Percentiles rank a stretch among this genome's conserved stretches.
Conservation (phyloP, 2,329 filamentous ascomycete species). For the Hirsutella thompsonii region DNA sequence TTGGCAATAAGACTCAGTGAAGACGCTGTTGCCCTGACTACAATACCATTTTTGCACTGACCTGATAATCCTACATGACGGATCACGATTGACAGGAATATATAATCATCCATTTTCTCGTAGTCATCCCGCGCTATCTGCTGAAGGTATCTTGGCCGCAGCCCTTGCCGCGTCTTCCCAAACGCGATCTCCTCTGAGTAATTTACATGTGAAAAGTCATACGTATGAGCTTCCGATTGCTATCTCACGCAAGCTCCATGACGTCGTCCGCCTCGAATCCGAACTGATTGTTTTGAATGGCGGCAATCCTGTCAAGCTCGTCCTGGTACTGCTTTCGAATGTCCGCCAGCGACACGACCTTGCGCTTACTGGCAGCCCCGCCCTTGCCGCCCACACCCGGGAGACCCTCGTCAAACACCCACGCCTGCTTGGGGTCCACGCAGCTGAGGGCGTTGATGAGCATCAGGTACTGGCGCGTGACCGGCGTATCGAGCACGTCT, state of each 20-base stretch:
- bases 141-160: slow-evolving; percentile 17
- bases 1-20: too few relatives aligned
- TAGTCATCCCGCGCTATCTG: slow-evolving; percentile 13
- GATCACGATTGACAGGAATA: slow-evolving; percentile 4
- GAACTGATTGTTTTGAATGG: slow-evolving; percentile 83
- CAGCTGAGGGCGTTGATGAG: slow-evolving; percentile 89
- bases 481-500: slow-evolving; percentile 47
- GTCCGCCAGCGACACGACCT: slow-evolving; percentile 74
- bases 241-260: slow-evolving; percentile 35
- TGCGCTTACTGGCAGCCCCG: slow-evolving; percentile 39
- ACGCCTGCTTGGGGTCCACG: slow-evolving; percentile 67
- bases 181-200: neutral
- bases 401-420: slow-evolving; percentile 44
- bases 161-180: slow-evolving; percentile 2
- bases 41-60: too few relatives aligned
- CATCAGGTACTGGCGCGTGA: slow-evolving; percentile 69
- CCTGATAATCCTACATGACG: too few relatives aligned
- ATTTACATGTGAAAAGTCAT: neutral
- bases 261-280: slow-evolving; percentile 49
- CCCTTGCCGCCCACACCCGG: slow-evolving; percentile 11
- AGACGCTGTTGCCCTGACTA: too few relatives aligned
- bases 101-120: slow-evolving; percentile 12
- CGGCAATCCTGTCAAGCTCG: slow-evolving; percentile 77
- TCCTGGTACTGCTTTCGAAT: slow-evolving; percentile 79
- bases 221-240: neutral